Percentiles rank a stretch among this genome's conserved stretches.
phyloP scores from a whole-genome alignment of 805 yeast genomes.

The Starmerella kuoi region DNA sequence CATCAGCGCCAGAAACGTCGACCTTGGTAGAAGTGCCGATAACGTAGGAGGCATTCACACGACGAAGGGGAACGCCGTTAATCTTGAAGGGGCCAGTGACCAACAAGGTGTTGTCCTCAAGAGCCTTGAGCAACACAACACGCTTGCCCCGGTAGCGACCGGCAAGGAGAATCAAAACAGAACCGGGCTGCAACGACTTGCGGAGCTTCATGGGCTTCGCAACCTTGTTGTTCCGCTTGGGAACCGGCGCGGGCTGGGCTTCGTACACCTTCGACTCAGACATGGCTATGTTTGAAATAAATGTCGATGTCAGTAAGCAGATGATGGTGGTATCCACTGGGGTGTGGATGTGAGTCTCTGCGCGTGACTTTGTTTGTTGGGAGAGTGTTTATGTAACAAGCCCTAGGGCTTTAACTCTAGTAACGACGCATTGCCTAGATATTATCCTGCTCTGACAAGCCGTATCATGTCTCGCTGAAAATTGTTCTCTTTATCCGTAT shows the following conservation, averaged over 20 bases:
- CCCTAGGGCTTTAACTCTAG: slow-evolving; percentile 4
- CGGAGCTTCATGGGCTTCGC: slow-evolving; percentile 90
- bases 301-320: slow-evolving; percentile 7
- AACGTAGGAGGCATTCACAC: slow-evolving; percentile 97
- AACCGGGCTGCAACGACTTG: slow-evolving; percentile 93
- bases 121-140: slow-evolving; percentile 92
- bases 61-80: slow-evolving; percentile 98
- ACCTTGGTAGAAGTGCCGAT: slow-evolving; percentile 96
- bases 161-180: slow-evolving; percentile 92
- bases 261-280: slow-evolving; percentile 56
- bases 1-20: slow-evolving; percentile 60
- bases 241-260: slow-evolving; percentile 70
- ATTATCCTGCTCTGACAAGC: too few relatives aligned
- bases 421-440: too few relatives aligned
- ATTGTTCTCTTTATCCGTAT: too few relatives aligned
- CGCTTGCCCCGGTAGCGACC: slow-evolving; percentile 99
- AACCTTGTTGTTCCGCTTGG: slow-evolving; percentile 80
- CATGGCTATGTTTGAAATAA: slow-evolving; percentile 7
- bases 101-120: slow-evolving; percentile 95
- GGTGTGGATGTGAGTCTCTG: background rate
- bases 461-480: too few relatives aligned
- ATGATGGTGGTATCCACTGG: background rate
- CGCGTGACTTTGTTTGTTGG: slow-evolving; percentile 1
- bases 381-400: slow-evolving; percentile 4
- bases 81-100: slow-evolving; percentile 99